These are phyloP conservation scores for Sambucus nigra DNA, from an alignment of 129 eudicot genomes.

Conservation along the genomic window DNA sequence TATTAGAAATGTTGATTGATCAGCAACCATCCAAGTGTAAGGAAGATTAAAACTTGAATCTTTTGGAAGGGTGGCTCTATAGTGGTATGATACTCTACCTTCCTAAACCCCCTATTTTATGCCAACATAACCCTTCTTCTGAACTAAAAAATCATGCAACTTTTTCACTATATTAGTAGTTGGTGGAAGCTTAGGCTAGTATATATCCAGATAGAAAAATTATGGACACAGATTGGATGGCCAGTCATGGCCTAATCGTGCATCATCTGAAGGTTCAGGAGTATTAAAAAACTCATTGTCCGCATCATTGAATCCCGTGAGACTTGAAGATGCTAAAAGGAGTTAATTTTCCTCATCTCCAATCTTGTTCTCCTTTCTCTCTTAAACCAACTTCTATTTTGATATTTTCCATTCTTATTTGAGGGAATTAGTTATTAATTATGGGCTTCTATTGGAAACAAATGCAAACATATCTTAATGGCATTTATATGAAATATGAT, in stretches of 20 bases:
- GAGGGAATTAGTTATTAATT: too few relatives aligned
- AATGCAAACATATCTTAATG: too few relatives aligned
- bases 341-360: conserved; percentile 29
- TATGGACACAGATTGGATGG: conserved; percentile 22
- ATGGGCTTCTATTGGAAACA: too few relatives aligned
- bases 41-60: conserved; percentile 46
- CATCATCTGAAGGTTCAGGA: conserved; percentile 51
- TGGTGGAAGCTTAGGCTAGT: conserved; percentile 32
- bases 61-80: conserved; percentile 59
- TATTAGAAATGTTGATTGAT: conserved; percentile 60
- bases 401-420: conserved; percentile 31
- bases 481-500: too few relatives aligned
- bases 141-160: conserved; percentile 48
- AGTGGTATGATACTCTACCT: conserved; percentile 23
- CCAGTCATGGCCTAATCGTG: conserved; percentile 35
- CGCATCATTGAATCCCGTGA: conserved; percentile 48
- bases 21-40: conserved; percentile 61
- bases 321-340: conserved; percentile 48
- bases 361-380: conserved; percentile 9
- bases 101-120: conserved; percentile 36
- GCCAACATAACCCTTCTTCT: conserved; percentile 53
- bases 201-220: conserved; percentile 18
- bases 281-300: conserved; percentile 74
- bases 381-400: conserved; percentile 33
- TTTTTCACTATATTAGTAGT: conserved; percentile 70